phyloP scores from a whole-genome alignment of 75 land plant genomes.

The Chamaecyparis obtusa region DNA sequence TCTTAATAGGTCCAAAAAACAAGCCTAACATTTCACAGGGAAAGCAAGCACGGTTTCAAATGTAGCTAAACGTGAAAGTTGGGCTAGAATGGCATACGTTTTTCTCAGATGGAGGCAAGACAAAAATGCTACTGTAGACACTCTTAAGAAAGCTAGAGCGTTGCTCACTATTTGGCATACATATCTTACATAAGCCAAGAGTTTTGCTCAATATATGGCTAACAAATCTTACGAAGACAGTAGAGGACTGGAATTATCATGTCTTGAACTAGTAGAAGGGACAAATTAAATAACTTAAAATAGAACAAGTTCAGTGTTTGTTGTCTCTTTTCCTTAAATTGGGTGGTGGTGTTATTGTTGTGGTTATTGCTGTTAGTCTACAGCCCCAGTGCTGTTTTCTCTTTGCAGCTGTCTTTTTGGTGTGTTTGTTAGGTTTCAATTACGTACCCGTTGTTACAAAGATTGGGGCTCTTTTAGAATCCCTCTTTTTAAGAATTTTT shows the following conservation, averaged over 20 bases:
- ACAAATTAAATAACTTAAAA: background rate
- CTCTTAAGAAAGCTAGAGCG: background rate
- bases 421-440: too few relatives aligned
- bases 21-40: background rate
- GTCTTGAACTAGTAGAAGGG: background rate
- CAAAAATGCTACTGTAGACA: background rate
- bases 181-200: too few relatives aligned
- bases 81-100: background rate
- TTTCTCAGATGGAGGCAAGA: background rate
- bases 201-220: background rate
- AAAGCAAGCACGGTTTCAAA: background rate
- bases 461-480: too few relatives aligned
- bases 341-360: too few relatives aligned
- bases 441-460: too few relatives aligned
- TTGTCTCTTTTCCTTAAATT: too few relatives aligned
- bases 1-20: background rate
- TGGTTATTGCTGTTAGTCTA: too few relatives aligned
- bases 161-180: background rate
- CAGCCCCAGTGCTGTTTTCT: too few relatives aligned
- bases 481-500: too few relatives aligned
- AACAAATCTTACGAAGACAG: background rate
- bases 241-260: background rate
- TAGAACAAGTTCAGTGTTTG: background rate
- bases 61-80: background rate
- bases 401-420: too few relatives aligned